phyloP scores from a whole-genome alignment of 108 stramenopile genomes.

The Stephanodiscus triporus region DNA sequence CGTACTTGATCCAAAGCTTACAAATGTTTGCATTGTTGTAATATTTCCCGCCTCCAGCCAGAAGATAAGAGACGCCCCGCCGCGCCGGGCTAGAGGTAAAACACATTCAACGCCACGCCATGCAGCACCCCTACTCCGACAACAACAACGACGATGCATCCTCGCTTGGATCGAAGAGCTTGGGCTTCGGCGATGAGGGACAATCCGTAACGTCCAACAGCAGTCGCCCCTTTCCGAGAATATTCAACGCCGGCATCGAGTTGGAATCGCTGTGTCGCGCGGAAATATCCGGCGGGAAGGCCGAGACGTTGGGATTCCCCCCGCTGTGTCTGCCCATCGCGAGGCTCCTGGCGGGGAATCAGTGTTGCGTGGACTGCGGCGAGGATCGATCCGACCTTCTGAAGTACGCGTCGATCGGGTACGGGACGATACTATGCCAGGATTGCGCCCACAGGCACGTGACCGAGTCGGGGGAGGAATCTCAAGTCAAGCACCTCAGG shows the following conservation, averaged over 20 bases:
- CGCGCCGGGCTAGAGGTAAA: no score
- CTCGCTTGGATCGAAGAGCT: conserved; percentile 6
- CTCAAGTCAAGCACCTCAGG: conserved; percentile 23
- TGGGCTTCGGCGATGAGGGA: neutral
- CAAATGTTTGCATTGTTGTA: no score
- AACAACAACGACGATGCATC: conserved; percentile 5
- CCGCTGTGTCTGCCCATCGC: conserved; percentile 16
- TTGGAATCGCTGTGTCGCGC: conserved; percentile 26
- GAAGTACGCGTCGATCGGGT: conserved; percentile 27
- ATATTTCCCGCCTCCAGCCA: no score
- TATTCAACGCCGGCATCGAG: conserved; percentile 20
- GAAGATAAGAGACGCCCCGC: no score
- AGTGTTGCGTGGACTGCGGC: conserved; percentile 45
- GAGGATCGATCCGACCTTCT: conserved; percentile 9
- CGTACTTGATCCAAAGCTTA: no score
- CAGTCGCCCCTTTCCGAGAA: conserved; percentile 6
- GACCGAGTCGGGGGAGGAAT: conserved; percentile 26
- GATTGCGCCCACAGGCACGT: conserved; percentile 32
- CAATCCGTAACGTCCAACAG: neutral
- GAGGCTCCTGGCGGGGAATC: conserved; percentile 31
- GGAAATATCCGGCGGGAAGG: conserved; percentile 11
- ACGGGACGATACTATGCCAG: conserved; percentile 34
- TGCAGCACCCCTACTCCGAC: no score
- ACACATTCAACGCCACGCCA: no score
- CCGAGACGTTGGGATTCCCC: conserved; percentile 14